A percentile compares a stretch with the other conserved stretches of the same genome.
These are phyloP conservation scores for Chamaecyparis obtusa DNA, from an alignment of 75 land plant genomes.

Conservation along the genomic window DNA sequence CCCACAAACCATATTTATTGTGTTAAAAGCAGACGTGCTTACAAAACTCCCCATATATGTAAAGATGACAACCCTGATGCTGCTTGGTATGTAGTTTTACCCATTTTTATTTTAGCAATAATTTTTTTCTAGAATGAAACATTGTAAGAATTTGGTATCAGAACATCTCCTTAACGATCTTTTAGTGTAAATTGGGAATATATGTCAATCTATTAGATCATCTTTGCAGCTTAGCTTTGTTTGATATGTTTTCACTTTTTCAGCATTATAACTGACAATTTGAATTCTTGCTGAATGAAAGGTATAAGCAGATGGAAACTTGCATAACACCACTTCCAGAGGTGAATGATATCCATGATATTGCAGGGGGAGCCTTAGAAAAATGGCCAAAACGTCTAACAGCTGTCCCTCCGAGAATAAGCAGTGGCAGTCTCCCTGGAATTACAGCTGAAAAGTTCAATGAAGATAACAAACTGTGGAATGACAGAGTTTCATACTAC, in stretches of 20 bases:
- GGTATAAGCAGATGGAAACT: slow-evolving; percentile 59
- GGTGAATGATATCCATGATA: slow-evolving; percentile 25
- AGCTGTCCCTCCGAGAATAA: slow-evolving; percentile 62
- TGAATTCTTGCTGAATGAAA: slow-evolving; percentile 8
- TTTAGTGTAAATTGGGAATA: no score
- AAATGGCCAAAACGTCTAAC: slow-evolving; percentile 52
- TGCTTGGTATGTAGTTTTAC: slow-evolving; percentile 53
- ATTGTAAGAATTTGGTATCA: not conserved
- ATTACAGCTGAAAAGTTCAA: slow-evolving; percentile 38
- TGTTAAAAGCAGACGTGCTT: slow-evolving; percentile 24
- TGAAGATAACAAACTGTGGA: slow-evolving; percentile 43
- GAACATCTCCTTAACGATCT: no score
- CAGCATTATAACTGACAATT: not conserved
- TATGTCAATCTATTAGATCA: not conserved
- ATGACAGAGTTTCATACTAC: slow-evolving; percentile 33
- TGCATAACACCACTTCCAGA: slow-evolving; percentile 60
- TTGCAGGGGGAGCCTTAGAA: slow-evolving; percentile 51
- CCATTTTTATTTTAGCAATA: slow-evolving; percentile 16
- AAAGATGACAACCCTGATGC: slow-evolving; percentile 65
- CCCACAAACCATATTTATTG: slow-evolving; percentile 77
- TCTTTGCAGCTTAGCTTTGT: not conserved
- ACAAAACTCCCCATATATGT: slow-evolving; percentile 65
- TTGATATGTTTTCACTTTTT: not conserved
- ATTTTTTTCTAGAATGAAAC: not conserved
- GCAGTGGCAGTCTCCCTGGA: slow-evolving; percentile 42